Evolutionary conservation across 495 filamentous ascomycete genomes (phyloP), one percentile per base, ranked within the genome.

Genomic region (Penicillium turbatum): DNA sequence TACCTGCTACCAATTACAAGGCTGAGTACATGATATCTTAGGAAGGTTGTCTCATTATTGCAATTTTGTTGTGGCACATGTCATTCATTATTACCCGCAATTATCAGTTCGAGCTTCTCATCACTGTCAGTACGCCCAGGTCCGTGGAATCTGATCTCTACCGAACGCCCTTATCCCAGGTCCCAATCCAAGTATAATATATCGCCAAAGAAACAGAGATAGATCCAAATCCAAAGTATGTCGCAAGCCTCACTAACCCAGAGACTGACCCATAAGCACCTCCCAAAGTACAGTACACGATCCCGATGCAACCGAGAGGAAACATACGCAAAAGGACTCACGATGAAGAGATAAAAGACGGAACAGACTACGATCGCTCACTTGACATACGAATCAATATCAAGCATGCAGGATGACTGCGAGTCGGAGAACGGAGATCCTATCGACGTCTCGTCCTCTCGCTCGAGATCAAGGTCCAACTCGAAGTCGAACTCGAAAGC

Each of bases 321-420:
- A 34, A 38, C 35, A 26, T 15, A 40, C 48, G 27, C 37, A 29
- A 45, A 35, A 53, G 43, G 56, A 56, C 43, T 21, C 32, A 60
- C 21, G 46, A 30, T 24, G 31, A 45, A 52, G 38, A 50, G 19
- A 38, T 37, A 48, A 49, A 39, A 47, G 32, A 52, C 43, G 15
- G 53, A 42, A 30, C 35, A 53, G 42, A 48, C 49, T 56, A 57
- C 49, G 50, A 57, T 48, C 35, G 52, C 47, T 66, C 59, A 66
- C 56, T 66, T 62, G 51, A 72, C 67, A 68, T 69, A 73, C 42
- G 67, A 62, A 49, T 71, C 66, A 39, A 70, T 58, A 57, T 71
- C 72, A 24, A 70, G 59, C 27, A 61, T 59, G 27, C 71, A 38
- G 21, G 63, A 51, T 34, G 61, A 57, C 46, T 72, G 67, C 15